Conservation (phyloP, 1,139 yeast species). For the Geotrichum macrosporum region DNA sequence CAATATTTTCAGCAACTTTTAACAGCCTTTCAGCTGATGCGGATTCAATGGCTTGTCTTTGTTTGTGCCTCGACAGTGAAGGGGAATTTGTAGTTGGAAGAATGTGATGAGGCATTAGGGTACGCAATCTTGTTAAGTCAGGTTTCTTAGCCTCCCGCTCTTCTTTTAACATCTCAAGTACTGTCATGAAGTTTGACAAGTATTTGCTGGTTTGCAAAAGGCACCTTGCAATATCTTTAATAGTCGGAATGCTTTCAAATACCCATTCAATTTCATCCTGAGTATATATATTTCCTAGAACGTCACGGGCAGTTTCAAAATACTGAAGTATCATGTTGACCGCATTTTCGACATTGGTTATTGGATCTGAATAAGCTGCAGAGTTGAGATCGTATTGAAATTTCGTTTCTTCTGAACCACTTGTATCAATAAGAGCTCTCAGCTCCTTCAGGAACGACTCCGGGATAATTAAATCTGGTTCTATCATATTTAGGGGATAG, state of each 20-base stretch:
- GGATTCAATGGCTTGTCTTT: slow-evolving; percentile 31
- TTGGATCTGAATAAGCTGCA: neutral
- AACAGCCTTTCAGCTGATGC: slow-evolving; percentile 35
- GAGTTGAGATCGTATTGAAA: too few relatives aligned
- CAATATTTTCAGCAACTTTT: slow-evolving; percentile 25
- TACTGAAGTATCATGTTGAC: slow-evolving; percentile 25
- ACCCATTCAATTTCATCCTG: slow-evolving; percentile 44
- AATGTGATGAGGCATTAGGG: too few relatives aligned
- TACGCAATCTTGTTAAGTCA: too few relatives aligned
- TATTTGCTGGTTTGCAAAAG: slow-evolving; percentile 48
- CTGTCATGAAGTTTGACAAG: slow-evolving; percentile 43
- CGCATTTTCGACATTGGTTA: neutral
- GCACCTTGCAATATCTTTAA: slow-evolving; percentile 42
- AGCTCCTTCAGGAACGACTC: too few relatives aligned
- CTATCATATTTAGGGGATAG: too few relatives aligned
- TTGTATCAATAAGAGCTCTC: too few relatives aligned
- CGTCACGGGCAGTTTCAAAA: slow-evolving; percentile 25
- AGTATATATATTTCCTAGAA: slow-evolving; percentile 26
- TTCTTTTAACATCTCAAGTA: slow-evolving; percentile 38
- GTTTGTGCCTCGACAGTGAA: slow-evolving; percentile 27
- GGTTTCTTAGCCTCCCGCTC: too few relatives aligned
- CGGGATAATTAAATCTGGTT: too few relatives aligned
- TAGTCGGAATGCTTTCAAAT: slow-evolving; percentile 45
- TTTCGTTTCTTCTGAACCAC: too few relatives aligned
- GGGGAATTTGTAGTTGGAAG: slow-evolving; percentile 28